Evolutionary conservation across 148 eudicot species (phyloP).

Genomic region (Rhododendron henanense): DNA sequence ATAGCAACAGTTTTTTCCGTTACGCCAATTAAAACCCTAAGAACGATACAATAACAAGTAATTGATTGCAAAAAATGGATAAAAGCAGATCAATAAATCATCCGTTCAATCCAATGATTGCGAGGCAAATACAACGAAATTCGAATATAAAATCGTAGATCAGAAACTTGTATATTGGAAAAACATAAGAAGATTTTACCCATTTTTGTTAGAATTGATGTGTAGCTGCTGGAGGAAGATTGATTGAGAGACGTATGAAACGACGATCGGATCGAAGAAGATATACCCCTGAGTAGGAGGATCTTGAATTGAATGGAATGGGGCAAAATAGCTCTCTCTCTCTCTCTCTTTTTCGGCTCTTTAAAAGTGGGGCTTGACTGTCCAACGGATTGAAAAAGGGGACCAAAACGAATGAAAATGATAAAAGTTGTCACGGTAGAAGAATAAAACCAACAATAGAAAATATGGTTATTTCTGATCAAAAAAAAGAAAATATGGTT

Average conservation of each 20-base stretch:
- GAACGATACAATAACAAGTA: not conserved
- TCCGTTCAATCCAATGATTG: not conserved
- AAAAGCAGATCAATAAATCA: not conserved
- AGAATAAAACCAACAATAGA: not conserved
- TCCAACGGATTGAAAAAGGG: not conserved
- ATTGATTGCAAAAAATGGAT: not conserved
- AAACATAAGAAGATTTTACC: not conserved
- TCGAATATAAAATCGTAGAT: not conserved
- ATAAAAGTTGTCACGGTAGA: not conserved
- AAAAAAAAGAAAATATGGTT: no score
- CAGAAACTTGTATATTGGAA: not conserved
- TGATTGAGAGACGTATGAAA: not conserved
- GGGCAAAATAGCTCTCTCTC: not conserved
- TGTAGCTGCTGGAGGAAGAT: not conserved
- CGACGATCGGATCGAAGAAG: slow-evolving; percentile 2
- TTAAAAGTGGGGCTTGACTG: slow-evolving; percentile 17
- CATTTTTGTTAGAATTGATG: slow-evolving; percentile 2
- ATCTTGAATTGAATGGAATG: slow-evolving; percentile 1
- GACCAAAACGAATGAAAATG: not conserved
- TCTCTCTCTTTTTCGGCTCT: not conserved
- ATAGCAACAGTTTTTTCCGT: not conserved
- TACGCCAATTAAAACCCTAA: slow-evolving; percentile 10
- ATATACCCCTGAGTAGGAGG: not conserved
- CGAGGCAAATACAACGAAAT: not conserved
- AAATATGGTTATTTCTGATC: not conserved